Evolutionary conservation across 441 rosid species (phyloP).

Genomic region (Jatropha multifida): DNA sequence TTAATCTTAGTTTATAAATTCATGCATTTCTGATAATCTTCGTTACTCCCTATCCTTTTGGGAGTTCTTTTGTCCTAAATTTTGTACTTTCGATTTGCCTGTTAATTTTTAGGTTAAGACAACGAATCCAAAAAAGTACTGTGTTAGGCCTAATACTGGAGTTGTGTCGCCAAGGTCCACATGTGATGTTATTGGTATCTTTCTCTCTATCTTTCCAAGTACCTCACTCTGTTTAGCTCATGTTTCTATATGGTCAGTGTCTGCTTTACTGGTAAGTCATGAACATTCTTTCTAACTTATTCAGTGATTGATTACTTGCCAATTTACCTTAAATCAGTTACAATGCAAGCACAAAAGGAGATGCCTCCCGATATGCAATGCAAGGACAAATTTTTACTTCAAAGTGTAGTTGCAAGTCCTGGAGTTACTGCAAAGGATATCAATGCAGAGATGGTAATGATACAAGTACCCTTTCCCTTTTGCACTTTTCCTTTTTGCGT

Average conservation of each 20-base stretch:
- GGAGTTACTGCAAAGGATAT: conserved; percentile 59
- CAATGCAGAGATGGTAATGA: conserved; percentile 62
- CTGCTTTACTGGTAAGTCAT: not conserved
- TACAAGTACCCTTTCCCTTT: not conserved
- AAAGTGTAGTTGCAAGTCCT: conserved; percentile 58
- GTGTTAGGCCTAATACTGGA: conserved; percentile 83
- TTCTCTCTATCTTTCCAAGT: conserved; percentile 6
- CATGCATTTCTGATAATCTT: not conserved
- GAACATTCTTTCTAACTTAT: not conserved
- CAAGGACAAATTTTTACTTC: conserved; percentile 90
- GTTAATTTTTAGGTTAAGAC: conserved; percentile 60
- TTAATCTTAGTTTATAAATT: not conserved
- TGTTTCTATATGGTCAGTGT: too few species aligned
- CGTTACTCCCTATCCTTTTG: not conserved
- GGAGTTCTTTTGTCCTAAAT: not conserved
- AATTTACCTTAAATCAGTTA: conserved; percentile 40
- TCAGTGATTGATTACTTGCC: not conserved
- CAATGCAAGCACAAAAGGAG: conserved; percentile 94
- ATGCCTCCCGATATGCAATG: conserved; percentile 80
- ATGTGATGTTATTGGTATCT: conserved; percentile 64
- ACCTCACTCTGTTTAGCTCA: not conserved
- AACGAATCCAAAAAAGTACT: conserved; percentile 81
- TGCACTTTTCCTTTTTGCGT: not conserved
- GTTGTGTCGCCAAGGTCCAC: conserved; percentile 63
- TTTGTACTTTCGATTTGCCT: not conserved